These are phyloP conservation scores for Globisporangium spiculum DNA, from an alignment of 352 stramenopile species.

Conservation along the genomic window DNA sequence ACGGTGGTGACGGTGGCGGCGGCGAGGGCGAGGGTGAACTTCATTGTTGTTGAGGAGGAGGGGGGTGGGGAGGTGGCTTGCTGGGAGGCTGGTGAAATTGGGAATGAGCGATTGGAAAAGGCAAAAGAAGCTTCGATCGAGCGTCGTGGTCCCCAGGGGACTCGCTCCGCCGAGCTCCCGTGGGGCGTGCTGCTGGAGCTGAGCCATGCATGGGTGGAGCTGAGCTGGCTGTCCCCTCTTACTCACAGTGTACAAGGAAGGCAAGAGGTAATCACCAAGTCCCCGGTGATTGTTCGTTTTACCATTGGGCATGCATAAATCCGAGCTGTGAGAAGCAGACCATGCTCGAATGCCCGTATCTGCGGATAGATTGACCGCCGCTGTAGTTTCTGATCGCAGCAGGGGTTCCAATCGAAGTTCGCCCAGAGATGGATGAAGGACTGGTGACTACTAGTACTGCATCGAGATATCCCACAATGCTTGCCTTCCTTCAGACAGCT, in stretches of 20 bases:
- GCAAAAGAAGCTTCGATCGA: not conserved
- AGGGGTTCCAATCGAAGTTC: not conserved
- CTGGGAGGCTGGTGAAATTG: not conserved
- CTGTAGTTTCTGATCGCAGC: not conserved
- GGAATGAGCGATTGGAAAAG: not conserved
- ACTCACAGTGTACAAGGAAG: not conserved
- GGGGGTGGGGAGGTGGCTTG: not conserved
- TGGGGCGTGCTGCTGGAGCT: not conserved
- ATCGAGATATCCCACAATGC: not conserved
- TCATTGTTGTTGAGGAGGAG: conserved; percentile 1
- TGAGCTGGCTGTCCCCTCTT: not conserved
- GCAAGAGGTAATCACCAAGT: not conserved
- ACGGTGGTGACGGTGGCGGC: conserved; percentile 5
- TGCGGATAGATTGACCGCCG: not conserved
- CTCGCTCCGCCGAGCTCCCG: no score
- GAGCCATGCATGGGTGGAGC: not conserved
- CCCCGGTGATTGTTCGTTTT: not conserved
- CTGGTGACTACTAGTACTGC: not conserved
- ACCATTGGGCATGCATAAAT: not conserved
- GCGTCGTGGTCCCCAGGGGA: not conserved
- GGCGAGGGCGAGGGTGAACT: conserved; percentile 10
- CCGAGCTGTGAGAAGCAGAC: not conserved
- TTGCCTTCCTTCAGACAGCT: not conserved
- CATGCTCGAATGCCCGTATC: not conserved
- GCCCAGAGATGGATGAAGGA: not conserved